These are phyloP conservation scores for Yamadazyma membranifaciens DNA, from an alignment of 1,139 yeast genomes.

Conservation along the genomic window DNA sequence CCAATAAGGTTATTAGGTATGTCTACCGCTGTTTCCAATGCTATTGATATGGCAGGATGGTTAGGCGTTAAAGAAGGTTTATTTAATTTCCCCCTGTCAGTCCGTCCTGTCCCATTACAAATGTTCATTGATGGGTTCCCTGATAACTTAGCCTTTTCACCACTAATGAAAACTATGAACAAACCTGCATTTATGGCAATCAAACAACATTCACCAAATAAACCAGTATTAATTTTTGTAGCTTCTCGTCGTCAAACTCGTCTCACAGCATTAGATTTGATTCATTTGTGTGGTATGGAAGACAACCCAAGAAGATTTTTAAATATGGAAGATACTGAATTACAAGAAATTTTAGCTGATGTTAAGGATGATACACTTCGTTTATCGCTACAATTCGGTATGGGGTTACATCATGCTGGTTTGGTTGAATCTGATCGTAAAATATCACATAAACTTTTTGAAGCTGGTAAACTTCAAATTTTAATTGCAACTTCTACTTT, in stretches of 20 bases:
- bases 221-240: slow-evolving; percentile 92
- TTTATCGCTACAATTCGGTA: slow-evolving; percentile 87
- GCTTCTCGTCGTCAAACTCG: slow-evolving; percentile 97
- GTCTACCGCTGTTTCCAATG: slow-evolving; percentile 98
- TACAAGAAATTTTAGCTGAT: slow-evolving; percentile 56
- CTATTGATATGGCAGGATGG: slow-evolving; percentile 98
- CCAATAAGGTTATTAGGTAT: slow-evolving; percentile 85
- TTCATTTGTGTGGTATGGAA: slow-evolving; percentile 93
- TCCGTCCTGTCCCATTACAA: slow-evolving; percentile 95
- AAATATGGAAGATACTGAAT: slow-evolving; percentile 72
- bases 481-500: slow-evolving; percentile 92
- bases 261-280: slow-evolving; percentile 87
- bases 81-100: slow-evolving; percentile 92
- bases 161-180: slow-evolving; percentile 97
- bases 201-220: slow-evolving; percentile 88
- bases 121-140: slow-evolving; percentile 99
- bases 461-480: slow-evolving; percentile 81
- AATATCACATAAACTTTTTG: slow-evolving; percentile 83
- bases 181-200: slow-evolving; percentile 97
- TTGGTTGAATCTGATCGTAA: slow-evolving; percentile 86
- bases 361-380: slow-evolving; percentile 90
- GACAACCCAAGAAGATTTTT: slow-evolving; percentile 87
- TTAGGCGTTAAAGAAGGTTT: slow-evolving; percentile 85
- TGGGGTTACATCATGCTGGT: slow-evolving; percentile 98
- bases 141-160: slow-evolving; percentile 89